Base-by-base conservation (phyloP, 305 asterid species). In the Fraxinus ornus region DNA sequence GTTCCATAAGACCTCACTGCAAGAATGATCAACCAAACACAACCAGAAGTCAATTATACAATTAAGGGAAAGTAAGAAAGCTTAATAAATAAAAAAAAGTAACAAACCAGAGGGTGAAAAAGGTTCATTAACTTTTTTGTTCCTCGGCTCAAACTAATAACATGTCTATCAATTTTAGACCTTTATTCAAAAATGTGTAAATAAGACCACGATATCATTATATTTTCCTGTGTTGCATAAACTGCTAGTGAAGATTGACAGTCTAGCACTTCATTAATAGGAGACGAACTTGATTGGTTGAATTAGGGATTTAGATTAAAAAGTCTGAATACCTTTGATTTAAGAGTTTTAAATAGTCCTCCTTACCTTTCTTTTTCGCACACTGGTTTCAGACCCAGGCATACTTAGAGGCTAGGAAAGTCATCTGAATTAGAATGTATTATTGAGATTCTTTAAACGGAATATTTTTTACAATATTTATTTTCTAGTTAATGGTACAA, bases 1-100 rank as follows among this genome's bases (percentile, higher is more conserved):
- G 98, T 92, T 79, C 98, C 97, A 82, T 72, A 90, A 41, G 97
- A 92, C 84, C 89, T 91, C 88, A 94, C 98, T 94, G 93, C 89
- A 85, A 79, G 71, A 82, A 75, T 15, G 44, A 80, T 32, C 75
- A 74, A 28, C 76, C 60, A 32, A 75, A 79, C 71, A 4, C 17
- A 64, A 64, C 72, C 72, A 64, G 57, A 47, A 47, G 57, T 47
- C 57, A 47, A 47, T 47, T 13, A 13, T 47, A 47, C 6, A 3
- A 47, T 47, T 10, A 64, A 64, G 5, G 15, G 15, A 66, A 52
- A 66, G 32, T 21, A 22, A 22, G 5, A 21, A 21, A 7, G 17
- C 6, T 7, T 64, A 10, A 22, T 7, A 22, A 21, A n/a, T n/a
- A 60, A 60, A 60, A 10, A 24, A 39, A 39, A 39, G 49, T 62